Base-by-base conservation (phyloP, 139 green algal genomes). In the Coccomyxa sp. region DNA sequence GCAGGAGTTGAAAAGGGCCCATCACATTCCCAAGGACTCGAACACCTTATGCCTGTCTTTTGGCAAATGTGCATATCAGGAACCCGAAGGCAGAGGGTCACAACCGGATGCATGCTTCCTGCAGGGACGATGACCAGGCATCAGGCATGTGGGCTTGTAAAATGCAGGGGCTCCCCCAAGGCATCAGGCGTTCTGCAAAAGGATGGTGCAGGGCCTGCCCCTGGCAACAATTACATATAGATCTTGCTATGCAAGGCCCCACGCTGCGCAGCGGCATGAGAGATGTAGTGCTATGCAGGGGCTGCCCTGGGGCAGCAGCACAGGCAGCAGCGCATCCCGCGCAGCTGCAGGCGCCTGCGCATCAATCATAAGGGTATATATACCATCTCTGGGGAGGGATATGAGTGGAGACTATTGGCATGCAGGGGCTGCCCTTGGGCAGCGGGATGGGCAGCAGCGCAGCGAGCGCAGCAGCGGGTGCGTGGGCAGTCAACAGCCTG, bases 361-460 rank as follows among this genome's bases (percentile, higher is more conserved):
- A 7, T 31, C 27, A 18, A 64, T 12, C 5, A 22, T 22, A 64
- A 4, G 2, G 50, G 10, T 58, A 18, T 31, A 64, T 31, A 31
- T 58, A 58, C 12, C 14, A 58, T 14, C 44, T 14, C 44, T 58
- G 44, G 44, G 44, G 12, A 58, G 44, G 44, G 44, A 14, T 27
- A 58, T 58, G 44, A 14, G 44, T 55, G 29, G 37, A 54, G 22
- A 8, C 29, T 55, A 22, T 27, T 6, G 36, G 35, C 1, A 6
- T 68, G 18, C 78, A 93, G 88, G 95, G 95, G 34, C 87, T 99
- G 38, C 95, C 95, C 0, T 86, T 99, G 27, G 95, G 95, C 31
- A 96, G 89, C 39, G 95, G 95, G 22, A 84, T 99, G 83, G 95
- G 95, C 71, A 96, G 89, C 68, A 94, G 85, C 75, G 95, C 95